Conservation (phyloP, 2,329 filamentous ascomycete species). For the Fusarium albosuccineum region DNA sequence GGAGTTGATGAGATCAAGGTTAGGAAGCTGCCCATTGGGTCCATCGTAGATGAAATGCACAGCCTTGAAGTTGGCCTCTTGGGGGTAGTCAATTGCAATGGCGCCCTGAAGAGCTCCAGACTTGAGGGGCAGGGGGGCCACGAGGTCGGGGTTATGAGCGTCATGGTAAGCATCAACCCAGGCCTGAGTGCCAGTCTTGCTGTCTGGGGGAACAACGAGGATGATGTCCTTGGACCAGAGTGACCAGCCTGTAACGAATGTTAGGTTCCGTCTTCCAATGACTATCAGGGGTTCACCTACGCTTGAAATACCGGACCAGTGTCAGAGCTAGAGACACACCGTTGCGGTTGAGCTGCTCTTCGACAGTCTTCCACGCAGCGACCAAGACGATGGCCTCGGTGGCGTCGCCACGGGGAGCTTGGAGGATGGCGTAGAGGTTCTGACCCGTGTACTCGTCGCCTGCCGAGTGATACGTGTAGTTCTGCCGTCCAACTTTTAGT, state of each 20-base stretch:
- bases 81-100: constrained; percentile 92
- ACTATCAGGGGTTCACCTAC: constrained; percentile 55
- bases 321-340: constrained; percentile 89
- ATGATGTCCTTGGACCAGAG: constrained; percentile 99
- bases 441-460: constrained; percentile 81
- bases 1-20: constrained; percentile 95
- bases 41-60: constrained; percentile 96
- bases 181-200: constrained; percentile 89
- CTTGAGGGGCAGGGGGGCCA: constrained; percentile 86
- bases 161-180: constrained; percentile 99
- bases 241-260: constrained; percentile 79
- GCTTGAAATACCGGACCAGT: constrained; percentile 93
- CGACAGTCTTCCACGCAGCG: constrained; percentile 87
- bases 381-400: constrained; percentile 97
- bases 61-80: constrained; percentile 85
- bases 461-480: constrained; percentile 85
- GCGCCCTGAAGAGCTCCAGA: constrained; percentile 94
- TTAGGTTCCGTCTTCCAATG: constrained; percentile 31
- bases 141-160: constrained; percentile 77
- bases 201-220: constrained; percentile 89
- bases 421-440: constrained; percentile 93
- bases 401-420: constrained; percentile 93
- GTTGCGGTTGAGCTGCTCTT: constrained; percentile 83
- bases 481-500: constrained; percentile 88
- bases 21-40: constrained; percentile 94